phyloP scores from a whole-genome alignment of 2,329 filamentous ascomycete genomes.

The Trichoderma arundinaceum region DNA sequence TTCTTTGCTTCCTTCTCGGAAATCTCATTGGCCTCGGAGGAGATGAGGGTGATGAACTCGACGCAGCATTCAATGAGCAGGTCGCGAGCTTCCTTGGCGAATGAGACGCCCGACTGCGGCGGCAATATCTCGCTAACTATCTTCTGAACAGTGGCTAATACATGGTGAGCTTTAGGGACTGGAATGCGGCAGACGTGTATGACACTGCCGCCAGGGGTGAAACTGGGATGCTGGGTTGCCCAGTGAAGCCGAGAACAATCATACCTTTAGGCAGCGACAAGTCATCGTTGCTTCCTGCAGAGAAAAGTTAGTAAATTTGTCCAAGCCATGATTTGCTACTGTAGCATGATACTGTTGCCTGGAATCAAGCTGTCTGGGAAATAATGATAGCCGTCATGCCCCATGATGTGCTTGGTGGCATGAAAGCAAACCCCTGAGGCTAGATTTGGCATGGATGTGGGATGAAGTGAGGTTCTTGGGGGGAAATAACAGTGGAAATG shows the following conservation, averaged over 20 bases:
- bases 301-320: slow-evolving; percentile 42
- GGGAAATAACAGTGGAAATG: background rate
- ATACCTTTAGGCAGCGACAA: slow-evolving; percentile 69
- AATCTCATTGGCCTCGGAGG: slow-evolving; percentile 98
- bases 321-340: background rate
- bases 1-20: slow-evolving; percentile 99
- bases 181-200: background rate
- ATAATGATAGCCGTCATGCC: background rate
- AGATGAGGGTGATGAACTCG: slow-evolving; percentile 97
- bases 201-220: background rate
- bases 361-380: slow-evolving; percentile 38
- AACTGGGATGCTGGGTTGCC: background rate
- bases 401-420: background rate
- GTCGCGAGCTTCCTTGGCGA: slow-evolving; percentile 94
- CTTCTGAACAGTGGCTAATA: slow-evolving; percentile 70
- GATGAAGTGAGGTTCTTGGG: background rate
- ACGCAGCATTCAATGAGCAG: slow-evolving; percentile 98
- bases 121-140: slow-evolving; percentile 95
- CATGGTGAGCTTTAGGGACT: slow-evolving; percentile 38
- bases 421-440: background rate
- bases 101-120: slow-evolving; percentile 74
- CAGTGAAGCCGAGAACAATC: slow-evolving; percentile 31
- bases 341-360: slow-evolving; percentile 33
- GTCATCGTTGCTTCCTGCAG: slow-evolving; percentile 62
- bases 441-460: background rate